These are phyloP conservation scores for Fusarium citri DNA, from an alignment of 2,329 filamentous ascomycete genomes.

Conservation along the genomic window DNA sequence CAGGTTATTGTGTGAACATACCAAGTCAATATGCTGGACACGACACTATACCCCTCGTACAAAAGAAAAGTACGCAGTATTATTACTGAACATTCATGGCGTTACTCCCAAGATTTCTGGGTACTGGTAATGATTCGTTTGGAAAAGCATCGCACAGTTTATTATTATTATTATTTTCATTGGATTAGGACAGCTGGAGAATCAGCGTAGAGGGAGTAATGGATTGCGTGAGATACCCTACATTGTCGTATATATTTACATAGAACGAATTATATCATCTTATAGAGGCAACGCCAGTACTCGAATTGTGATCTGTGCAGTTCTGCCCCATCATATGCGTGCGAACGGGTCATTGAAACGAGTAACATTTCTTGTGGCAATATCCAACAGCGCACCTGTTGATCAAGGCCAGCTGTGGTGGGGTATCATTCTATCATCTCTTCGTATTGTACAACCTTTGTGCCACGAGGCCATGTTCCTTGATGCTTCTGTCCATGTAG, in stretches of 20 bases:
- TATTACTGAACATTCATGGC: background rate
- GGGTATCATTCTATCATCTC: slow-evolving; percentile 41
- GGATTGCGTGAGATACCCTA: slow-evolving; percentile 20
- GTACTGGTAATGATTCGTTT: slow-evolving; percentile 1
- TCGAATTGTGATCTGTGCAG: background rate
- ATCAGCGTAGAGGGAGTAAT: slow-evolving; percentile 6
- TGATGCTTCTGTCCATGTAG: background rate
- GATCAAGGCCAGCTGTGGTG: background rate
- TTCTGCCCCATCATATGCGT: background rate
- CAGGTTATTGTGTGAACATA: slow-evolving; percentile 7
- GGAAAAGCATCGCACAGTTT: slow-evolving; percentile 15
- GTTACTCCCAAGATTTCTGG: background rate
- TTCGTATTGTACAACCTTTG: slow-evolving; percentile 22
- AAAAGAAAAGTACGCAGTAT: background rate
- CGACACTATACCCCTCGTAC: background rate
- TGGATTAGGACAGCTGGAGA: background rate
- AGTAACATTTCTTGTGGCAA: background rate
- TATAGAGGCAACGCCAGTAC: background rate
- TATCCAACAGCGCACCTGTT: background rate
- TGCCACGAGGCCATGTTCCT: background rate
- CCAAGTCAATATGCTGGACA: background rate
- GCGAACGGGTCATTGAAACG: background rate
- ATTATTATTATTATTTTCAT: slow-evolving; percentile 2
- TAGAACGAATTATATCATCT: slow-evolving; percentile 4
- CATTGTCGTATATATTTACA: slow-evolving; percentile 3